Evolutionary conservation across 2,329 filamentous ascomycete species (phyloP).

Genomic region (Cercospora nicotianae): DNA sequence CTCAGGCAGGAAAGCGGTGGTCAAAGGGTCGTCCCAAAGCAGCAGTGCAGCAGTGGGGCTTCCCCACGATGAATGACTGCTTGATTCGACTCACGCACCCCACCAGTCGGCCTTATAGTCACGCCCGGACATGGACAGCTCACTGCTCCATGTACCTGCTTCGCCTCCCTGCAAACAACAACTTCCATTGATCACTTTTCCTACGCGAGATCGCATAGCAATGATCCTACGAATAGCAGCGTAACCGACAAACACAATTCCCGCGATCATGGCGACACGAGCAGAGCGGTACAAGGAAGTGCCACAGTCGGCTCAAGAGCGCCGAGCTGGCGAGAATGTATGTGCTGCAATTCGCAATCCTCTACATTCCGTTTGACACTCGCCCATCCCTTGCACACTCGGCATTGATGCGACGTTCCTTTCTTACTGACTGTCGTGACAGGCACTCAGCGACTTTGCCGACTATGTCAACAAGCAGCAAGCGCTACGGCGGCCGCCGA

Average conservation of each 20-base stretch:
- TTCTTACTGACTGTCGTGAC: not conserved
- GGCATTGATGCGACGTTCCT: not conserved
- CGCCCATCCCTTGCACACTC: not conserved
- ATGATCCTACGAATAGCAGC: slow-evolving; percentile 20
- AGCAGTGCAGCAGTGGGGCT: not conserved
- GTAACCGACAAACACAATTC: slow-evolving; percentile 14
- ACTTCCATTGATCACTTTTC: not conserved
- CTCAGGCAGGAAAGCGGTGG: slow-evolving; percentile 1
- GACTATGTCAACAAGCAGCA: slow-evolving; percentile 98
- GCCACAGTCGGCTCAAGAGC: slow-evolving; percentile 67
- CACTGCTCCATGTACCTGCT: slow-evolving; percentile 1
- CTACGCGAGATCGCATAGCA: not conserved
- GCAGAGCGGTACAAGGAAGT: slow-evolving; percentile 40
- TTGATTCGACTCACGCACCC: slow-evolving; percentile 8
- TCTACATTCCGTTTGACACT: not conserved
- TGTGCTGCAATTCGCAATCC: slow-evolving; percentile 29
- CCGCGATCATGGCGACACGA: slow-evolving; percentile 35
- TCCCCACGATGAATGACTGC: slow-evolving; percentile 4
- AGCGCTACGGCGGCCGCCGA: slow-evolving; percentile 57
- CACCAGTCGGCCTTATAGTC: not conserved
- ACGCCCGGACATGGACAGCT: not conserved
- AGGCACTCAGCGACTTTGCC: slow-evolving; percentile 91
- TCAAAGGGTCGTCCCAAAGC: slow-evolving; percentile 5
- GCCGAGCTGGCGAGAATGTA: slow-evolving; percentile 84
- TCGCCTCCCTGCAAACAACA: slow-evolving; percentile 2